phyloP scores from a whole-genome alignment of 169 alveolate species.

The Pseudocohnilembus persalinus region DNA sequence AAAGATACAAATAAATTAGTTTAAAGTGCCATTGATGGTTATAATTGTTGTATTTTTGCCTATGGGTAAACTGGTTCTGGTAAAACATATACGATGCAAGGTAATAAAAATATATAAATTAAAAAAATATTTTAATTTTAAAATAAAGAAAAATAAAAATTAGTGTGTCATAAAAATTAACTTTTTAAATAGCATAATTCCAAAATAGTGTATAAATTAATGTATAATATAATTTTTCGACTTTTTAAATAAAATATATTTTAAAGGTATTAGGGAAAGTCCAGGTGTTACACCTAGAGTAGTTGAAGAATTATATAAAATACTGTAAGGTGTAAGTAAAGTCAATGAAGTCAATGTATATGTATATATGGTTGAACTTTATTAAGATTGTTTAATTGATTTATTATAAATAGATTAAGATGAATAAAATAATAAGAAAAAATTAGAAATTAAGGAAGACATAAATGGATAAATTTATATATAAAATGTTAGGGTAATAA shows the following conservation, averaged over 20 bases:
- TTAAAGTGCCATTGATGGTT: constrained; percentile 84
- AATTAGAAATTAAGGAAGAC: constrained; percentile 77
- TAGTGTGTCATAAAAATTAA: too few relatives aligned
- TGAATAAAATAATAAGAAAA: constrained; percentile 40
- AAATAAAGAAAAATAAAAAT: constrained; percentile 7
- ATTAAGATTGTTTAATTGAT: constrained; percentile 78
- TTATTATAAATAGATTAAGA: constrained; percentile 61
- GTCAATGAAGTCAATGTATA: constrained; percentile 64
- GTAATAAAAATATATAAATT: neutral
- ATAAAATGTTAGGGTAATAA: constrained; percentile 54
- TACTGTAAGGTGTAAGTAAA: constrained; percentile 56
- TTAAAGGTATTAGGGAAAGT: constrained; percentile 55
- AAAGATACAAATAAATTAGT: constrained; percentile 72
- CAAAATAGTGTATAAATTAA: too few relatives aligned
- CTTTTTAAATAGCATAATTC: too few relatives aligned
- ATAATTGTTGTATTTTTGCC: constrained; percentile 89
- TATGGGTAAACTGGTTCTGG: constrained; percentile 95
- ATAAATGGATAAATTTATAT: constrained; percentile 61
- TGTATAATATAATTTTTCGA: too few relatives aligned
- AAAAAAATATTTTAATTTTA: too few relatives aligned
- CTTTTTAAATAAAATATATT: too few relatives aligned
- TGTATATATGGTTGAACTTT: constrained; percentile 85
- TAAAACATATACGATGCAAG: constrained; percentile 91
- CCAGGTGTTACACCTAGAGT: constrained; percentile 88
- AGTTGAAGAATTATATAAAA: constrained; percentile 70